Conservation (phyloP, 257 asterid species). For the Solanum sitiens region DNA sequence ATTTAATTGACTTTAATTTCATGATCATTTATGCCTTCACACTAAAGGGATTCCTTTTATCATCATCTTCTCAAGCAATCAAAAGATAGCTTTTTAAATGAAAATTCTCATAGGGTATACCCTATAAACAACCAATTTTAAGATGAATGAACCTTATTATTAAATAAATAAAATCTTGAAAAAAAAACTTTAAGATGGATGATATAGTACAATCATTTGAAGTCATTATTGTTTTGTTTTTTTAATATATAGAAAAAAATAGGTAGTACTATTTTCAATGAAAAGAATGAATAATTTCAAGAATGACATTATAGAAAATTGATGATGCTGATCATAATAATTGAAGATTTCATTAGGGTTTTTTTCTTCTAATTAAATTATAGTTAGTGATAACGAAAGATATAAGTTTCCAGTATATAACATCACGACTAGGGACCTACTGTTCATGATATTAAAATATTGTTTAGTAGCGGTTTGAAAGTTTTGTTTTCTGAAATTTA, state of each 20-base stretch:
- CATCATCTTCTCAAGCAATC: not conserved
- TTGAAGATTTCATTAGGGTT: not conserved
- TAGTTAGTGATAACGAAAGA: not conserved
- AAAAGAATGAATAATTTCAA: not conserved
- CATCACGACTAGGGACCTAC: not conserved
- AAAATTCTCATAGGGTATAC: not conserved
- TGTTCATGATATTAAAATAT: not conserved
- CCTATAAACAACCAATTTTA: not conserved
- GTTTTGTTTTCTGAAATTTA: not conserved
- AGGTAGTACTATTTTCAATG: not conserved
- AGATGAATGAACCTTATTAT: not conserved
- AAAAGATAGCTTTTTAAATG: not conserved
- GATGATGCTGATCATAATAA: not conserved
- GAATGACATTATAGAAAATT: not conserved
- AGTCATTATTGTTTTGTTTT: not conserved
- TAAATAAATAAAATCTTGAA: too few species aligned
- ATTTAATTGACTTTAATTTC: not conserved
- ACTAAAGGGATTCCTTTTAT: slow-evolving; percentile 4
- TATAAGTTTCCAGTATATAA: not conserved
- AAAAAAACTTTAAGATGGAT: not conserved
- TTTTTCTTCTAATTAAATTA: not conserved
- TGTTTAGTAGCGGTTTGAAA: not conserved
- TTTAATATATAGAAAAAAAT: not conserved
- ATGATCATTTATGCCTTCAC: slow-evolving; percentile 4
- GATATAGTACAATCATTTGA: not conserved